A percentile compares a stretch with the other conserved stretches of the same genome.
These are phyloP conservation scores for Lupinus albus DNA, from an alignment of 306 rosid species.

Conservation along the genomic window DNA sequence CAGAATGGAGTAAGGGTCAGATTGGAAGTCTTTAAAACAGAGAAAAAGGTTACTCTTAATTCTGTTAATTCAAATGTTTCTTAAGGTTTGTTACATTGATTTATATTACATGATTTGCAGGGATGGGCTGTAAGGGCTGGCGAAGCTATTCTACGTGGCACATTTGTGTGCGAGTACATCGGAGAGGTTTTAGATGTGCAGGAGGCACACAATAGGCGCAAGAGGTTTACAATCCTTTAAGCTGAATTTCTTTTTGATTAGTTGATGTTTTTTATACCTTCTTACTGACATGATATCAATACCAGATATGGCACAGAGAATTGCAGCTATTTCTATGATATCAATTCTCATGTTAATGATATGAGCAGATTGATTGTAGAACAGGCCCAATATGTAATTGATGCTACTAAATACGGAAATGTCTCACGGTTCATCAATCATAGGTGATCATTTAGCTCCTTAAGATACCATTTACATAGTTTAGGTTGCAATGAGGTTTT, in stretches of 20 bases:
- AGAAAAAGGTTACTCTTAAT: slow-evolving; percentile 62
- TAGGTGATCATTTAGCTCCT: slow-evolving; percentile 55
- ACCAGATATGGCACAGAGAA: slow-evolving; percentile 63
- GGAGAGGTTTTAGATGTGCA: slow-evolving; percentile 83
- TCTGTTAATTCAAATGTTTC: slow-evolving; percentile 29
- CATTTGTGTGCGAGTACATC: slow-evolving; percentile 88
- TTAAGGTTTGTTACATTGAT: slow-evolving; percentile 41
- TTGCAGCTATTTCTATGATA: slow-evolving; percentile 60
- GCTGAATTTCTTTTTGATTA: slow-evolving; percentile 27
- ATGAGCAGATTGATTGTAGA: slow-evolving; percentile 88
- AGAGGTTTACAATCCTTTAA: slow-evolving; percentile 57
- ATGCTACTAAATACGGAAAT: slow-evolving; percentile 78
- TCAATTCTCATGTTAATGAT: slow-evolving; percentile 76
- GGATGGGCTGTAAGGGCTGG: slow-evolving; percentile 97
- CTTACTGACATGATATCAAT: slow-evolving; percentile 42
- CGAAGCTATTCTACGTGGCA: slow-evolving; percentile 83
- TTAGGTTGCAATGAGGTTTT: neutral
- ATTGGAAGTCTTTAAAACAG: slow-evolving; percentile 85
- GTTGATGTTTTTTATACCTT: neutral
- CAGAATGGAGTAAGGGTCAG: slow-evolving; percentile 92
- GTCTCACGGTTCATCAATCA: slow-evolving; percentile 96
- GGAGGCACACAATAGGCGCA: slow-evolving; percentile 69
- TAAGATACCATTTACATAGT: neutral
- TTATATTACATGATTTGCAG: slow-evolving; percentile 50
- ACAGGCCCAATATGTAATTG: slow-evolving; percentile 62